phyloP scores from a whole-genome alignment of 495 filamentous ascomycete genomes.

The Patellaria atrata region DNA sequence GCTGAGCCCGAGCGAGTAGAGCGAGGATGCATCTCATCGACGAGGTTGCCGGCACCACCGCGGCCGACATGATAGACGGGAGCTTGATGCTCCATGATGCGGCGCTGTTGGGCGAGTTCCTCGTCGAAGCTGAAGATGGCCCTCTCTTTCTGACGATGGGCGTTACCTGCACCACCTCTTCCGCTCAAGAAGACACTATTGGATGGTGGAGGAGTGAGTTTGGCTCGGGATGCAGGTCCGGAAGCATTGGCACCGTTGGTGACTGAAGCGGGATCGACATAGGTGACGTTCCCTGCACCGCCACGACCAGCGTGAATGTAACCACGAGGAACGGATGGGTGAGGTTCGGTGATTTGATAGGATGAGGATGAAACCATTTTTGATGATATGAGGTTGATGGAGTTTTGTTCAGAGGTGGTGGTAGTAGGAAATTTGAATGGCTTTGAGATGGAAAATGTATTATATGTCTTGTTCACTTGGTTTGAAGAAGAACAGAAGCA shows the following conservation, averaged over 20 bases:
- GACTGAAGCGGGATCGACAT: conserved; percentile 48
- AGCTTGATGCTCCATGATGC: conserved; percentile 40
- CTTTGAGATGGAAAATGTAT: too few species aligned
- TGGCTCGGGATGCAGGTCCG: conserved; percentile 37
- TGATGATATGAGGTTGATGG: conserved; percentile 1
- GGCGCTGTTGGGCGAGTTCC: conserved; percentile 58
- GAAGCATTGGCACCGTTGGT: conserved; percentile 42
- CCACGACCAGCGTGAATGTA: conserved; percentile 67
- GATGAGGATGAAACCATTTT: conserved; percentile 25
- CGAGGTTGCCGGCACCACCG: conserved; percentile 77
- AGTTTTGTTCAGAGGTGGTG: conserved; percentile 4
- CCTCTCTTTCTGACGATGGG: conserved; percentile 52
- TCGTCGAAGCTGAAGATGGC: conserved; percentile 84
- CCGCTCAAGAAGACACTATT: conserved; percentile 54
- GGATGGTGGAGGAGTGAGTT: conserved; percentile 26
- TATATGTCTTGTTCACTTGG: too few species aligned
- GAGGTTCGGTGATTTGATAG: conserved; percentile 66
- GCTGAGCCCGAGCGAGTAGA: conserved; percentile 8
- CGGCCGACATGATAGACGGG: conserved; percentile 72
- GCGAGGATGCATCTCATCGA: conserved; percentile 24
- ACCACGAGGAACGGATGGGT: conserved; percentile 52
- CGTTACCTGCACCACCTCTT: conserved; percentile 83
- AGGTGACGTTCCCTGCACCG: conserved; percentile 68
- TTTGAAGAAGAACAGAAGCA: not conserved
- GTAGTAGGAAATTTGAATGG: conserved; percentile 5